A percentile compares a stretch with the other conserved stretches of the same genome.
These are phyloP conservation scores for Rhodamnia rubescens DNA, from an alignment of 345 rosid species.

Conservation along the genomic window DNA sequence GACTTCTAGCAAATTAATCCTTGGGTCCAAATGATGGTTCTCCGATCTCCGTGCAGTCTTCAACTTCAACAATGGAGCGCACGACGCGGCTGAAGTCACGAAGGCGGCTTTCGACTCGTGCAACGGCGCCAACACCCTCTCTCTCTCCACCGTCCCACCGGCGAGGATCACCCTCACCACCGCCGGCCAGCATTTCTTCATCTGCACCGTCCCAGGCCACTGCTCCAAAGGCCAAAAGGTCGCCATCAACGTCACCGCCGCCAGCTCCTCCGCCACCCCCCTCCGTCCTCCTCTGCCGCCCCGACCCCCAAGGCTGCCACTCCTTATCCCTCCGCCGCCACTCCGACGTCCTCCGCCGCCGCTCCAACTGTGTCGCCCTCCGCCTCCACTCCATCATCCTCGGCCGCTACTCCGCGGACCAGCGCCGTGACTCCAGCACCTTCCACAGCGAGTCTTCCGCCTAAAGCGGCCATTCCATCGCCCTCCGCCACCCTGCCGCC, in stretches of 20 bases:
- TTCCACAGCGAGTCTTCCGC: not conserved
- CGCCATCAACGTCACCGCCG: constrained; percentile 17
- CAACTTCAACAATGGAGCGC: constrained; percentile 28
- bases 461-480: not conserved
- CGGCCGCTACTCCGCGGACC: not conserved
- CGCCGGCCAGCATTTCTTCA: constrained; percentile 31
- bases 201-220: constrained; percentile 30
- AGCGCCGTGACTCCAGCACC: not conserved
- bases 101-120: constrained; percentile 22
- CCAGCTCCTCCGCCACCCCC: not conserved
- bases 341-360: not conserved
- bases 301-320: not conserved
- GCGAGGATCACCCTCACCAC: constrained; percentile 26
- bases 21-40: not conserved
- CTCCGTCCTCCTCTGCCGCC: not conserved
- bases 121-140: constrained; percentile 12
- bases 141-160: constrained; percentile 12
- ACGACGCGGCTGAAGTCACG: constrained; percentile 40
- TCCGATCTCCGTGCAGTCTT: constrained; percentile 20
- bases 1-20: not conserved
- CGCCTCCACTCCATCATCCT: not conserved
- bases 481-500: not conserved
- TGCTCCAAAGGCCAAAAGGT: constrained; percentile 38
- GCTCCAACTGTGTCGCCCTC: not conserved
- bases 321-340: not conserved